These are phyloP conservation scores for Auricularia cornea DNA, from an alignment of 768 basidiomycete species.

Conservation along the genomic window DNA sequence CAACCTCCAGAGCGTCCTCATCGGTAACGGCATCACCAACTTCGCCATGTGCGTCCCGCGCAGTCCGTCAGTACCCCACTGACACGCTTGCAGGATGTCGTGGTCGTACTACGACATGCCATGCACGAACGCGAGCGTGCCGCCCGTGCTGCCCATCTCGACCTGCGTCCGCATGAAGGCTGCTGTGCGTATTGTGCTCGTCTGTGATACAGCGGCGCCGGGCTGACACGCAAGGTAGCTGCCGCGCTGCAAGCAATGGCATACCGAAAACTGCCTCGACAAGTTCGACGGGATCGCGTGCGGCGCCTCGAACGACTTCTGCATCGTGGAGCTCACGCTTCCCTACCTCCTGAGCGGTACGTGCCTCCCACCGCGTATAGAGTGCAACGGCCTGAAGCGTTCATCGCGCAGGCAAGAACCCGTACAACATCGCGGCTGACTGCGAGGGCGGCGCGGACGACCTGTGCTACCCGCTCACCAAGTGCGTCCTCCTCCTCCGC, in stretches of 20 bases:
- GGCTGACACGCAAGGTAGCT: conserved; percentile 19
- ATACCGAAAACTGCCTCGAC: conserved; percentile 34
- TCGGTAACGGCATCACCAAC: conserved; percentile 22
- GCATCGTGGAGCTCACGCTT: conserved; percentile 16
- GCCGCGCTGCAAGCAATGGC: conserved; percentile 36
- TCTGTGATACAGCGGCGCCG: not conserved
- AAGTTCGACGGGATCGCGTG: conserved; percentile 37
- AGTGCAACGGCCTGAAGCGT: too few species aligned
- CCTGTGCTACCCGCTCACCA: conserved; percentile 53
- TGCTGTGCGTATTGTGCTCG: conserved; percentile 9
- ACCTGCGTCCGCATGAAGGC: conserved; percentile 6
- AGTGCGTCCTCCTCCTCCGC: conserved; percentile 16
- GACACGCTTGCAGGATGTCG: conserved; percentile 19
- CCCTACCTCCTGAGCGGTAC: conserved; percentile 13
- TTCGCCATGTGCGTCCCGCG: not conserved
- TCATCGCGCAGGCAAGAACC: conserved; percentile 38
- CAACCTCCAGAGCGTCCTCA: conserved; percentile 41
- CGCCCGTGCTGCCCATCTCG: conserved; percentile 30
- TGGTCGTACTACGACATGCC: conserved; percentile 44
- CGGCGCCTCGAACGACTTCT: conserved; percentile 32
- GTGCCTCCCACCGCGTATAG: conserved; percentile 11
- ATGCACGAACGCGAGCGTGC: conserved; percentile 44
- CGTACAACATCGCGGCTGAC: conserved; percentile 60
- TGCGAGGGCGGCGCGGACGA: conserved; percentile 42
- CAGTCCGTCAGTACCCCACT: conserved; percentile 7